Evolutionary conservation across 2,329 filamentous ascomycete species (phyloP), one percentile per base, ranked within the genome.

Genomic region (Botrytis cinerea): DNA sequence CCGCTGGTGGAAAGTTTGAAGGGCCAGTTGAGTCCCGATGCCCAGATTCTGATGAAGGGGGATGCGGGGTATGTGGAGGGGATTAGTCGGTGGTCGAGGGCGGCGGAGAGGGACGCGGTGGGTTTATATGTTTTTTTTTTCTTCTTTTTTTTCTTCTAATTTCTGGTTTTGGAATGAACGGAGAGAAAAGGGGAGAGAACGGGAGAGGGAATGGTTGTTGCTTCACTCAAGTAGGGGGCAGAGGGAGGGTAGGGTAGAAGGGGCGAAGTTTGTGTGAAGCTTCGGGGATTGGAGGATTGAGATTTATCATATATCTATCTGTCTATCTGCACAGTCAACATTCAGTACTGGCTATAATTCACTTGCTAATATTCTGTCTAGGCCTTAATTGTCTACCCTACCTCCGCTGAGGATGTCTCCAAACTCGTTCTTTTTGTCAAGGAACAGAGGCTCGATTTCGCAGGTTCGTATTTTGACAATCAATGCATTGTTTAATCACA

Each of bases 31-130:
- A 71, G 68, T 54, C 38, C 69, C 6, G 35, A 62, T 4, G 73
- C 74, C 28, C 51, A 51, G 35, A 54, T 78, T 32, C 64, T 78
- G 25, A 67, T 74, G 16, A 67, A 74, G 32, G 74, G 71, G 14
- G 74, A 75, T 22, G 59, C 72, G n/a, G 63, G 72, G 2, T 79
- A 79, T 70, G 61, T 59, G 14, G 54, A 73, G 40, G 76, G 74
- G 46, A 66, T 78, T 54, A 73, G 75, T 60, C 63, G 78, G 28
- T 79, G 78, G 78, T 73, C 74, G n/a, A 64, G 59, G 18, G 73
- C 75, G 32, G 75, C 77, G 22, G 76, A 76, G 45, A 78, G 76
- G 69, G 59, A 63, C 7, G 78, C 77, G 62, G 77, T 79, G 51
- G 46, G 74, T 75, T 45, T 71, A 25, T 70, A 14, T 18, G 45